phyloP scores from a whole-genome alignment of 129 eudicot species.

The Mikania micrantha region DNA sequence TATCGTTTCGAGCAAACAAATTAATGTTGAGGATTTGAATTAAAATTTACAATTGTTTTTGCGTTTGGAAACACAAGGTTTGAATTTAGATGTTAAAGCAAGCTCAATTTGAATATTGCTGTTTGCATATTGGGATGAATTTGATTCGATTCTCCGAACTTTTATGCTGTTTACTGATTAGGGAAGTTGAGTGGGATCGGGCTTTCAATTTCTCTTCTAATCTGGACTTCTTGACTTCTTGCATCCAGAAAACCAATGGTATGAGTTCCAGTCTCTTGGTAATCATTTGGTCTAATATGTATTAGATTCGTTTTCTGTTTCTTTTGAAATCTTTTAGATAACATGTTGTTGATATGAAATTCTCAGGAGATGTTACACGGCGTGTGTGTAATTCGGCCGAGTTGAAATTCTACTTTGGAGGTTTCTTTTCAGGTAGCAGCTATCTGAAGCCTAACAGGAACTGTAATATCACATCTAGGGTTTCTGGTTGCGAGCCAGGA shows the following conservation, averaged over 20 bases:
- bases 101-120: background rate
- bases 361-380: conserved; percentile 49
- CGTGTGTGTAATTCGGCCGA: conserved; percentile 84
- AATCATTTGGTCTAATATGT: background rate
- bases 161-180: conserved; percentile 27
- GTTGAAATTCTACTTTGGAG: conserved; percentile 50
- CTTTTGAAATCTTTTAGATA: background rate
- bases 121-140: background rate
- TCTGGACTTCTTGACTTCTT: conserved; percentile 53
- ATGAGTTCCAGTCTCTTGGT: background rate
- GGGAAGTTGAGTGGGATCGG: conserved; percentile 67
- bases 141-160: conserved; percentile 2
- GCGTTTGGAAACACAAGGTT: background rate
- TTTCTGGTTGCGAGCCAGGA: conserved; percentile 95
- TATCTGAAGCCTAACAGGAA: conserved; percentile 57
- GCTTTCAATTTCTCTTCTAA: conserved; percentile 69
- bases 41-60: too few species aligned
- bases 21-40: conserved; percentile 2
- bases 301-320: background rate
- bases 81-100: background rate
- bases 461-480: conserved; percentile 70
- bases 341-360: background rate
- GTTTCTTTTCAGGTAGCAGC: conserved; percentile 27
- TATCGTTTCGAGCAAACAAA: background rate
- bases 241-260: conserved; percentile 66